Evolutionary conservation across 176 grass and related monocot species (phyloP).

Genomic region (Alopecurus myosuroides): DNA sequence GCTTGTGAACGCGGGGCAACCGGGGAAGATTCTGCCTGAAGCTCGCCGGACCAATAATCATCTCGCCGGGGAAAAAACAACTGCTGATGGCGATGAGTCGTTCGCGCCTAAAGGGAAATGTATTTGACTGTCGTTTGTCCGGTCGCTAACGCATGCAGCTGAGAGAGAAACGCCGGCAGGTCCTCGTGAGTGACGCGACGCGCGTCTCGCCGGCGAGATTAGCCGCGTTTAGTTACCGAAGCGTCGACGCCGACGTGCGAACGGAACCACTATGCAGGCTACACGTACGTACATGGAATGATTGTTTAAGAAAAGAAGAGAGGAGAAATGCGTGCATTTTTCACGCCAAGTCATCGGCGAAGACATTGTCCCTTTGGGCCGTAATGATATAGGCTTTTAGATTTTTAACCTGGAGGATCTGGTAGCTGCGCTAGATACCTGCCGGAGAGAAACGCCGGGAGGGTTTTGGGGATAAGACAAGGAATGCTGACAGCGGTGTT

Average conservation of each 20-base stretch:
- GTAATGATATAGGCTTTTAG: background rate
- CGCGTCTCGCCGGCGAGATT: constrained; percentile 5
- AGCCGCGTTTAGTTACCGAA: constrained; percentile 21
- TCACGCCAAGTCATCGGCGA: background rate
- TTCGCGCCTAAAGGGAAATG: background rate
- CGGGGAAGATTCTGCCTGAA: background rate
- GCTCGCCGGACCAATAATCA: background rate
- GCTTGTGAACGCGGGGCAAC: background rate
- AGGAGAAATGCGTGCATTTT: background rate
- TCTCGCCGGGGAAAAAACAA: background rate
- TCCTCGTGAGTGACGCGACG: background rate
- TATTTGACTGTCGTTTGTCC: background rate
- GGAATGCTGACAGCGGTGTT: background rate
- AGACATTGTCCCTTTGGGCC: background rate
- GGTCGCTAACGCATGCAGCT: background rate
- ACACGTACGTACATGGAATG: background rate
- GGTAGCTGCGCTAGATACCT: background rate
- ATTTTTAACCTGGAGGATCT: background rate
- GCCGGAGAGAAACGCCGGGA: background rate
- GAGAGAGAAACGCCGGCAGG: background rate
- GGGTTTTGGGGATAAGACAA: background rate
- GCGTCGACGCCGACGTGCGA: constrained; percentile 30
- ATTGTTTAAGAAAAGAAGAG: background rate
- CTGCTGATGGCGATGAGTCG: background rate
- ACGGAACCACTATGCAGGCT: background rate